Conservation (phyloP, 1,284 basidiomycete species). For the Rhodofomes roseus region DNA sequence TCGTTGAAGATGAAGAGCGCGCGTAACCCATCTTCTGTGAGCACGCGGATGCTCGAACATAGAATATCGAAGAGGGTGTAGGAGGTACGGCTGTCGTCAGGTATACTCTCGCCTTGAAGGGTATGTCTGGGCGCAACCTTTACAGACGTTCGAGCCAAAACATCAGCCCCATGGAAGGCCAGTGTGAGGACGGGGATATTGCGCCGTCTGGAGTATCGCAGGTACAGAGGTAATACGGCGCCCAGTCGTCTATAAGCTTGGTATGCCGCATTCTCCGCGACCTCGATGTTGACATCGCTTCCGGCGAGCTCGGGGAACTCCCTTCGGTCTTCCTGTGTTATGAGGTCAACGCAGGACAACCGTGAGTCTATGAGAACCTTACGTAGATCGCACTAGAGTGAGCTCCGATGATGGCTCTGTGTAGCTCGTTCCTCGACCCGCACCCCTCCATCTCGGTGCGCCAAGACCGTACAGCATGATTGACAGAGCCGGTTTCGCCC, state of each 20-base stretch:
- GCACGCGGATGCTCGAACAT: not conserved
- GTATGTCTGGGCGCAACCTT: not conserved
- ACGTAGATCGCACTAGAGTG: not conserved
- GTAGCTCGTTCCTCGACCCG: not conserved
- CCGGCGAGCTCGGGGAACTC: not conserved
- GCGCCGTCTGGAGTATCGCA: not conserved
- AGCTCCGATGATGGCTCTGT: not conserved
- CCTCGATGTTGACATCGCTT: not conserved
- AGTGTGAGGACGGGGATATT: not conserved
- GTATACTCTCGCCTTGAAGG: not conserved
- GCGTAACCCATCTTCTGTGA: not conserved
- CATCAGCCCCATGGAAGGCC: not conserved
- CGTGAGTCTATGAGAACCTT: too few species aligned
- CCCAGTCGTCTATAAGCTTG: not conserved
- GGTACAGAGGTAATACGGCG: not conserved
- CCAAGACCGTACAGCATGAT: not conserved
- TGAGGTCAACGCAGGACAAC: too few species aligned
- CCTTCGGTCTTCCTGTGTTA: not conserved
- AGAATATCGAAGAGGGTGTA: not conserved
- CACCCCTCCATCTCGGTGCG: not conserved
- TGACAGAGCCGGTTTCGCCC: not conserved
- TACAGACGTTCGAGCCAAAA: not conserved
- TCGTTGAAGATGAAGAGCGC: not conserved
- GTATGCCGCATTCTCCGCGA: not conserved
- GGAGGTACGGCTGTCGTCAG: not conserved